A percentile compares a stretch with the other conserved stretches of the same genome.
phyloP scores from a whole-genome alignment of 768 basidiomycete genomes.

The Daedaleopsis sinensis region DNA sequence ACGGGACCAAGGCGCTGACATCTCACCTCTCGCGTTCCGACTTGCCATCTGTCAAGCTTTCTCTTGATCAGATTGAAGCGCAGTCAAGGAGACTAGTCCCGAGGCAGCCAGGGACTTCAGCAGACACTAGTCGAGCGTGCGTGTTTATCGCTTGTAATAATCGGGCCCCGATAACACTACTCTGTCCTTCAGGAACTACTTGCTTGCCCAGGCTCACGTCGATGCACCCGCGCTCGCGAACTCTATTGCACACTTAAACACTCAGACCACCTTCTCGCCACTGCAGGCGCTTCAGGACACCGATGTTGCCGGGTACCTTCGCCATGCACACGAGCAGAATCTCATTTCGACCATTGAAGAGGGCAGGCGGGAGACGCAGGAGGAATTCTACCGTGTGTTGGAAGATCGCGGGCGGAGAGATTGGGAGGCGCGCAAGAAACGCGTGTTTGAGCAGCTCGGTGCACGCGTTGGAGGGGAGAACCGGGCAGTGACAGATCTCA shows the following conservation, averaged over 20 bases:
- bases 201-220: conserved; percentile 92
- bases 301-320: conserved; percentile 90
- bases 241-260: conserved; percentile 83
- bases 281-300: conserved; percentile 94
- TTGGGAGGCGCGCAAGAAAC: conserved; percentile 90
- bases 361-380: conserved; percentile 80
- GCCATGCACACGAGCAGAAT: conserved; percentile 94
- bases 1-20: conserved; percentile 72
- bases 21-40: conserved; percentile 79
- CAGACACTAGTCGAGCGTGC: conserved; percentile 76
- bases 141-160: conserved; percentile 29
- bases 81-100: conserved; percentile 86
- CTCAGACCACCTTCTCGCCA: conserved; percentile 81
- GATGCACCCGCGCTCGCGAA: conserved; percentile 87
- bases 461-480: conserved; percentile 61
- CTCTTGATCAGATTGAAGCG: conserved; percentile 93
- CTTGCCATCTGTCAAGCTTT: conserved; percentile 85
- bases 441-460: conserved; percentile 88
- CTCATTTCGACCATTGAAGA: conserved; percentile 95
- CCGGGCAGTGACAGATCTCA: conserved; percentile 58
- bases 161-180: not conserved
- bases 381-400: conserved; percentile 80
- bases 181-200: conserved; percentile 64
- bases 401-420: conserved; percentile 76
- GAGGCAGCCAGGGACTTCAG: conserved; percentile 62